A percentile compares a stretch with the other conserved stretches of the same genome.
Evolutionary conservation across 1,139 yeast species (phyloP).

Genomic region (Taphrina pruni): DNA sequence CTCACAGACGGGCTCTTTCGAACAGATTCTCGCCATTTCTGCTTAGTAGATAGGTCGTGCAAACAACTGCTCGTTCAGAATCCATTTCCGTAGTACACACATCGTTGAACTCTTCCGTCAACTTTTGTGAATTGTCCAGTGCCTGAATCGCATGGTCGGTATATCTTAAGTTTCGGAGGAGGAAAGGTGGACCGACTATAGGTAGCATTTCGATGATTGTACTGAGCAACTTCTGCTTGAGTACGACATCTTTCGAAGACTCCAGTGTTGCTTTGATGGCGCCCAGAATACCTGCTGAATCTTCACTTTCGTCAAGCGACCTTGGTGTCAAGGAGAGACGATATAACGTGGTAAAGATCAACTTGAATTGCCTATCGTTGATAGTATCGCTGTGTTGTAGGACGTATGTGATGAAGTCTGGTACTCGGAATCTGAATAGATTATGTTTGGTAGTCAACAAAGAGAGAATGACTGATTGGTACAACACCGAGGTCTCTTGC

Average conservation of each 20-base stretch:
- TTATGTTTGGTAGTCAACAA: neutral
- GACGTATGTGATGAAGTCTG: slow-evolving; percentile 10
- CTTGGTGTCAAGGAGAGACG: slow-evolving; percentile 11
- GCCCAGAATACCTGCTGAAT: slow-evolving; percentile 5
- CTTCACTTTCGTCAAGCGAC: neutral
- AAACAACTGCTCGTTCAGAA: slow-evolving; percentile 25
- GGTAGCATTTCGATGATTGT: slow-evolving; percentile 23
- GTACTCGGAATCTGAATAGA: slow-evolving; percentile 1
- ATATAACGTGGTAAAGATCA: slow-evolving; percentile 23
- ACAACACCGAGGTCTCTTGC: slow-evolving; percentile 1
- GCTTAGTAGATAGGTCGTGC: slow-evolving; percentile 1
- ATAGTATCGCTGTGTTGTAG: slow-evolving; percentile 13
- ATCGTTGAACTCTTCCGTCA: slow-evolving; percentile 6
- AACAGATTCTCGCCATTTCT: neutral
- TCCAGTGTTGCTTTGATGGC: neutral
- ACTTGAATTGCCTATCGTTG: slow-evolving; percentile 25
- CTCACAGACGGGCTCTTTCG: slow-evolving; percentile 9
- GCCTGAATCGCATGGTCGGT: neutral
- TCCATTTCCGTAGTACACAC: slow-evolving; percentile 35
- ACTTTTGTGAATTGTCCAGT: neutral
- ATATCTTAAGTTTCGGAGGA: neutral
- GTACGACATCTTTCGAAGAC: neutral
- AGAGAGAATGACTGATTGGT: slow-evolving; percentile 32
- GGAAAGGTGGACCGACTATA: neutral
- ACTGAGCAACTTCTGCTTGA: slow-evolving; percentile 1